Evolutionary conservation across 2,329 filamentous ascomycete species (phyloP).

Genomic region (Cryphonectria nitschkei): DNA sequence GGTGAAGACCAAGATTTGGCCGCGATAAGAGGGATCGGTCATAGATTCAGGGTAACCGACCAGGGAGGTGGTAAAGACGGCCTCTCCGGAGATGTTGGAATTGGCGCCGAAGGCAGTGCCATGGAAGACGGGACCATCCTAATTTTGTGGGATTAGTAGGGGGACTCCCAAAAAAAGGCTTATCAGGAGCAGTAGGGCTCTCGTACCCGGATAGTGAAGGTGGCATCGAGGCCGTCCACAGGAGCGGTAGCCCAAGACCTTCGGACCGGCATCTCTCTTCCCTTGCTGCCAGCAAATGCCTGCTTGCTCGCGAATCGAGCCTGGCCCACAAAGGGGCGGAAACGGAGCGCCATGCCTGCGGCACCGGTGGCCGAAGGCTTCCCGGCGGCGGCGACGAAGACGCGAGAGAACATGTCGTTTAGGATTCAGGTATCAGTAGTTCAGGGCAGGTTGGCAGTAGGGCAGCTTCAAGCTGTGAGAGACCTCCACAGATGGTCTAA

Average conservation of each 20-base stretch:
- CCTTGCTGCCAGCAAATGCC: slow-evolving; percentile 70
- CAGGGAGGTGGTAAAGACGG: slow-evolving; percentile 96
- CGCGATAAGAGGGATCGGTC: slow-evolving; percentile 85
- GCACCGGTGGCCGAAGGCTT: slow-evolving; percentile 55
- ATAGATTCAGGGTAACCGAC: slow-evolving; percentile 97
- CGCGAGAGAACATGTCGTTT: slow-evolving; percentile 62
- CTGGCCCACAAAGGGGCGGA: slow-evolving; percentile 40
- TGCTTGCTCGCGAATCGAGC: slow-evolving; percentile 41
- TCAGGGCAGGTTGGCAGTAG: slow-evolving; percentile 25
- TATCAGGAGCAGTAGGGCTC: background rate
- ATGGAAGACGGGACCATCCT: slow-evolving; percentile 94
- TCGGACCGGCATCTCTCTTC: slow-evolving; percentile 66
- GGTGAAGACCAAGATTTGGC: slow-evolving; percentile 98
- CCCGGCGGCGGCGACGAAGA: slow-evolving; percentile 55
- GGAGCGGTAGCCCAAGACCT: slow-evolving; percentile 64
- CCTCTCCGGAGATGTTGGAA: slow-evolving; percentile 95
- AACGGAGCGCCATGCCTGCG: slow-evolving; percentile 41
- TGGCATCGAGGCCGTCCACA: slow-evolving; percentile 76
- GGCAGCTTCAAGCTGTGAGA: slow-evolving; percentile 48
- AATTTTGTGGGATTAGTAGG: slow-evolving; percentile 29
- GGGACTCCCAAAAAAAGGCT: background rate
- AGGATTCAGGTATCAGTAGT: slow-evolving; percentile 32
- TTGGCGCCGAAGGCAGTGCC: slow-evolving; percentile 97
- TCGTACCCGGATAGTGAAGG: slow-evolving; percentile 85
- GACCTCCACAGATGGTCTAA: slow-evolving; percentile 59